Percentiles rank a stretch among this genome's conserved stretches.
phyloP scores from a whole-genome alignment of 495 filamentous ascomycete genomes.

The Penicillium cinerascens region DNA sequence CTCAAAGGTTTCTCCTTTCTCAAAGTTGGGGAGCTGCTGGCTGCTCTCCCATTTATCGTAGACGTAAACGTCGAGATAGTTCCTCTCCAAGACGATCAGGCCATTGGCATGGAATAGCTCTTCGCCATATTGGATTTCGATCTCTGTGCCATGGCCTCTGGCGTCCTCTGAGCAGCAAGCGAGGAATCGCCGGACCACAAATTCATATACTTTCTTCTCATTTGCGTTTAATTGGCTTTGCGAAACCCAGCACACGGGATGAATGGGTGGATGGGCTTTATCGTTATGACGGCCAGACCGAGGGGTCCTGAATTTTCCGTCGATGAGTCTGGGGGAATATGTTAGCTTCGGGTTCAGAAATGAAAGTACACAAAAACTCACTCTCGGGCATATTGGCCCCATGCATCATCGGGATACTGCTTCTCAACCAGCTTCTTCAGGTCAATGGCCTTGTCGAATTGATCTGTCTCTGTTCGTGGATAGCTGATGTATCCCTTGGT shows the following conservation, averaged over 20 bases:
- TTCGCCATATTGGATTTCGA: constrained; percentile 81
- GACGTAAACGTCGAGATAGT: constrained; percentile 92
- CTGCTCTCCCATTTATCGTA: constrained; percentile 96
- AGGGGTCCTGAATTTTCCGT: constrained; percentile 77
- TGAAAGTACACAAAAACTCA: constrained; percentile 18
- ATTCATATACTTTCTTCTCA: constrained; percentile 84
- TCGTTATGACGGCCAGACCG: constrained; percentile 85
- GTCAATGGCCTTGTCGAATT: constrained; percentile 89
- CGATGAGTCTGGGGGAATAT: constrained; percentile 51
- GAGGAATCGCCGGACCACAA: constrained; percentile 89
- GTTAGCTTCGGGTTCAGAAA: constrained; percentile 7
- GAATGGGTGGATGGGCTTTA: constrained; percentile 95
- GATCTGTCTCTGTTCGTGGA: constrained; percentile 93
- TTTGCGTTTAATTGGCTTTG: constrained; percentile 56
- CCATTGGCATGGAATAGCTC: constrained; percentile 79
- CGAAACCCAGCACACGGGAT: constrained; percentile 78
- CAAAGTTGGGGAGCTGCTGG: constrained; percentile 74
- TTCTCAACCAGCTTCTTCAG: constrained; percentile 77
- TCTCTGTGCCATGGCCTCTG: constrained; percentile 73
- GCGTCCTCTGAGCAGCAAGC: constrained; percentile 97
- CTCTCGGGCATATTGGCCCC: constrained; percentile 80
- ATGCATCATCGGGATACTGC: constrained; percentile 68
- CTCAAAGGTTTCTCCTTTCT: constrained; percentile 72
- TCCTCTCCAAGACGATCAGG: constrained; percentile 79
- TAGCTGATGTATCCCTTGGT: constrained; percentile 96